Evolutionary conservation across 306 rosid species (phyloP), one percentile per base, ranked within the genome.

Genomic region (Sicyos baderoa): DNA sequence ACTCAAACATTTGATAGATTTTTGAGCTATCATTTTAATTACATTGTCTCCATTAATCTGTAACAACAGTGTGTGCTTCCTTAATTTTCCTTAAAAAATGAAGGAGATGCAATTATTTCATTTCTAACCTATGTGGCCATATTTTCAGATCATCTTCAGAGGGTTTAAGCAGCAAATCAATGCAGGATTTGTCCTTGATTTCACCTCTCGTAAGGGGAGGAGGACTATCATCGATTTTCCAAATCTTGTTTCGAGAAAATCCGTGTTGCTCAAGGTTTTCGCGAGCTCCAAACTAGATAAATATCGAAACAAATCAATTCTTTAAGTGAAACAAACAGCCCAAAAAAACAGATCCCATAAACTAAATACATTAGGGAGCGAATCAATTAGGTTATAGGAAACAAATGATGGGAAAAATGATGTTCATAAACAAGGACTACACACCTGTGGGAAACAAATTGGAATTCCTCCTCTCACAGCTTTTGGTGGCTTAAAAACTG

Each of bases 381-480:
- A 40, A 40, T 40, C 45, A 40, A 40, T 40, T 13, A 49, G 52
- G 64, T 65, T 25, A 18, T n/a, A 42, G 18, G 50, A 18, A 21
- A 53, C 9, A 29, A 2, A 70, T 35, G 0, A 19, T 19, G 61
- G 50, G n/a, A 45, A 45, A 5, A 71, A 51, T 70, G 49, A 40
- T 19, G 7, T 53, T 32, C 65, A 56, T 19, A 13, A n/a, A 47
- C 25, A 27, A 25, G 32, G 18, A 54, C 57, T 6, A 48, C 11
- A 27, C 77, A 89, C 96, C 90, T 93, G 97, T 18, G 99, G 97
- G 47, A 93, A 93, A 75, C 99, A 90, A 57, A 90, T 86, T 75
- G 91, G 91, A 71, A 93, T 90, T 77, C 99, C 99, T 77, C 97
- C 99, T 76, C 97, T 70, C 3, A 89, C 91, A 51, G 97, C 86